Percentiles rank a stretch among this genome's conserved stretches.
Evolutionary conservation across 345 rosid genomes (phyloP).

Genomic region (Triadica sebifera): DNA sequence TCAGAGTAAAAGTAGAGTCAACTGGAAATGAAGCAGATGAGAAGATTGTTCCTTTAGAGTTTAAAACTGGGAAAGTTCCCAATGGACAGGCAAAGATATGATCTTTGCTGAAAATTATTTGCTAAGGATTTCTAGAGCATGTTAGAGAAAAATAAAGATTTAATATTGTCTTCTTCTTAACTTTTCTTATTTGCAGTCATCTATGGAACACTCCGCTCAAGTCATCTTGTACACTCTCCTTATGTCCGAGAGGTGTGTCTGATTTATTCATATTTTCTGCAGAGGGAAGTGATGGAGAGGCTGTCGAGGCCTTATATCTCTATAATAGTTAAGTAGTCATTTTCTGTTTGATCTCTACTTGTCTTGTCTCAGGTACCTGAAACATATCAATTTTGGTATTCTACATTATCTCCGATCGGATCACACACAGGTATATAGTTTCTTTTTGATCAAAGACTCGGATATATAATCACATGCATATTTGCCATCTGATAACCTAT

Average conservation of each 20-base stretch:
- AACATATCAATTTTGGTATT: slow-evolving; percentile 79
- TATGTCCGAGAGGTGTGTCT: slow-evolving; percentile 88
- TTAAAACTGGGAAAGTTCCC: slow-evolving; percentile 83
- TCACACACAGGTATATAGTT: slow-evolving; percentile 69
- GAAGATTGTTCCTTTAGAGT: slow-evolving; percentile 84
- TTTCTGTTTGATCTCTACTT: slow-evolving; percentile 15
- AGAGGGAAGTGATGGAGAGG: not conserved
- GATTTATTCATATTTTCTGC: slow-evolving; percentile 4
- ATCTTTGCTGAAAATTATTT: slow-evolving; percentile 11
- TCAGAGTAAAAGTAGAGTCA: slow-evolving; percentile 62
- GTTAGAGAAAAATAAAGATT: slow-evolving; percentile 8
- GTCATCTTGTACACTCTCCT: slow-evolving; percentile 95
- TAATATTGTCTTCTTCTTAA: slow-evolving; percentile 7
- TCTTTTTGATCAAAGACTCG: slow-evolving; percentile 34
- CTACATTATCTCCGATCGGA: slow-evolving; percentile 84
- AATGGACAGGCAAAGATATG: slow-evolving; percentile 68
- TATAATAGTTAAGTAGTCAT: slow-evolving; percentile 4
- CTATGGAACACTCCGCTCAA: slow-evolving; percentile 89
- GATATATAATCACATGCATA: slow-evolving; percentile 43
- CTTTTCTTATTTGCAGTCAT: slow-evolving; percentile 55
- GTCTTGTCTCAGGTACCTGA: slow-evolving; percentile 53
- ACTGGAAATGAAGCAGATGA: slow-evolving; percentile 41
- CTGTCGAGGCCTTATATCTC: not conserved
- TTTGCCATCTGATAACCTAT: slow-evolving; percentile 10
- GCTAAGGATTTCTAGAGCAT: slow-evolving; percentile 8